Evolutionary conservation across 2,329 filamentous ascomycete species (phyloP), one percentile per base, ranked within the genome.

Genomic region (Fusarium sp.): DNA sequence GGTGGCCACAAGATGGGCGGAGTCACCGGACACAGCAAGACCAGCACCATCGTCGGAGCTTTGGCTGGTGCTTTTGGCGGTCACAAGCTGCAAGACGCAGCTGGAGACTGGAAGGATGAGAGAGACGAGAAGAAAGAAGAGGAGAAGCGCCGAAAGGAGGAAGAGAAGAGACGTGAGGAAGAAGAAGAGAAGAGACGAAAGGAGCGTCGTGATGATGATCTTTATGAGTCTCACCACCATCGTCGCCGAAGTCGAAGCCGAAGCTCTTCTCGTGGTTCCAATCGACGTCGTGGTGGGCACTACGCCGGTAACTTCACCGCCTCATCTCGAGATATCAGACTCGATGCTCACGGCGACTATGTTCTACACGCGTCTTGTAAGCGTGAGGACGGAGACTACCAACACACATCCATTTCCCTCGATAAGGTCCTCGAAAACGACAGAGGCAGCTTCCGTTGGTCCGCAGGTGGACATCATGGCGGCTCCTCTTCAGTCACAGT

Each of bases 41-140:
- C 79, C 8, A 78, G 79, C 65, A 80, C 80, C 33, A 59, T 84
- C 12, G 72, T 84, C n/a, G 83, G 83, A 15, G 82, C 79, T 11
- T 60, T 84, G 11, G 82, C 78, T 9, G 83, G 83, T 18, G 83
- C 83, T 16, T 77, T 84, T 39, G 81, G 81, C 6, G 83, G 83
- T 7, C 81, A 83, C 74, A 83, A 84, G 71, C 60, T 83, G 18
- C 79, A 84, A 64, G 83, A 84, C 57, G 81, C 78, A 12, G 79
- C 80, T 7, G 75, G 75, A 8, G 82, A 84, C 68, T 82, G 80
- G 80, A 81, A 80, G 73, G 79, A 83, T 63, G 78, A 80, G 37
- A 79, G 79, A 31, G 78, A 84, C 64, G 82, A 84, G 58, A 78
- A 81, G 62, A 73, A 75, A 57, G 69, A 74, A 27, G 66, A 74